Evolutionary conservation across 1,284 basidiomycete genomes (phyloP).

Genomic region (Tylopilus sp.): DNA sequence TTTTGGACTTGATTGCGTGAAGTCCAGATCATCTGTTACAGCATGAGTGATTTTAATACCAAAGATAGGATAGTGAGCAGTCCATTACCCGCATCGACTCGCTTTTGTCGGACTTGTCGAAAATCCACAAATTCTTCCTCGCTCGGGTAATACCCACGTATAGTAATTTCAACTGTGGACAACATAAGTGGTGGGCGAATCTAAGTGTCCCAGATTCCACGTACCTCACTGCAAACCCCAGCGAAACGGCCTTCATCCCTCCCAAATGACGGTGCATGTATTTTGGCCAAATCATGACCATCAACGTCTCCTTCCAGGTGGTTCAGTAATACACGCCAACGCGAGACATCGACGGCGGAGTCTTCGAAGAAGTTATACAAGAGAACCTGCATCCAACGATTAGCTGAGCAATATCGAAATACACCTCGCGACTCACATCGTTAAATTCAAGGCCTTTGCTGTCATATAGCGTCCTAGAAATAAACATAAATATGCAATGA

Average conservation of each 20-base stretch:
- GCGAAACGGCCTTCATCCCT: constrained; percentile 48
- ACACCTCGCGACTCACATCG: constrained; percentile 42
- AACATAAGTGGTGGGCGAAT: not conserved
- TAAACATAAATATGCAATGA: not conserved
- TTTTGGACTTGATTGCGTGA: constrained; percentile 41
- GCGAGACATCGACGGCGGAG: constrained; percentile 45
- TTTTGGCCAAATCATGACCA: constrained; percentile 9
- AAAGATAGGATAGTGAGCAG: not conserved
- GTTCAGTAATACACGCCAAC: constrained; percentile 63
- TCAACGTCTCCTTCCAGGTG: constrained; percentile 29
- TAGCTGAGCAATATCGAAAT: not conserved
- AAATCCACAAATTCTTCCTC: constrained; percentile 64
- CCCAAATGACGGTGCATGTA: constrained; percentile 46
- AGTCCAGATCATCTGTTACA: constrained; percentile 50
- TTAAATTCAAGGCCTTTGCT: constrained; percentile 75
- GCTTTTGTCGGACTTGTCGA: constrained; percentile 53
- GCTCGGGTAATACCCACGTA: constrained; percentile 72
- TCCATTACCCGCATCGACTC: constrained; percentile 54
- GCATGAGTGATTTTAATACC: not conserved
- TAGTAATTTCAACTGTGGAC: constrained; percentile 55
- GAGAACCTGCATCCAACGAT: constrained; percentile 47
- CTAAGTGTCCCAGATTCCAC: not conserved
- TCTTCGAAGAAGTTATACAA: constrained; percentile 71
- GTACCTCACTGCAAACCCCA: constrained; percentile 57
- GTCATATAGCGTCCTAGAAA: constrained; percentile 61